Percentiles rank a stretch among this genome's conserved stretches.
phyloP scores from a whole-genome alignment of 768 basidiomycete species.

The Podaxis sp. region DNA sequence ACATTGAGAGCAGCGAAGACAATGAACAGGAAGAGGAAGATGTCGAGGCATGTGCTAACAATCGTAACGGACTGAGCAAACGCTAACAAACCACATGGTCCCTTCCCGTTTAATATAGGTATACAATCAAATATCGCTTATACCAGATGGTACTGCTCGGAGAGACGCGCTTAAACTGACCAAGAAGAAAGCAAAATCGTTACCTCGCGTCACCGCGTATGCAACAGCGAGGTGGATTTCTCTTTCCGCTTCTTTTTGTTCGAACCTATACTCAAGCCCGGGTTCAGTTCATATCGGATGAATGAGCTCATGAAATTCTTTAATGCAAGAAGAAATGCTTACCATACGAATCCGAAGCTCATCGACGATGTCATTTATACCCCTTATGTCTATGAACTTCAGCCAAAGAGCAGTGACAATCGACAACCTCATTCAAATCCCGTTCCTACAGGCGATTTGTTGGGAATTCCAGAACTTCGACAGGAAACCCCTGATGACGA shows the following conservation, averaged over 20 bases:
- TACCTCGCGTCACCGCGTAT: conserved; percentile 95
- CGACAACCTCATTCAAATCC: conserved; percentile 21
- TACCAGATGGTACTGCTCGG: conserved; percentile 91
- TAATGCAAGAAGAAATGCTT: conserved; percentile 75
- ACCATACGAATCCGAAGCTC: conserved; percentile 81
- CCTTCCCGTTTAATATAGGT: conserved; percentile 45
- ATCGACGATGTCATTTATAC: conserved; percentile 96
- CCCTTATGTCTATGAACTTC: conserved; percentile 78
- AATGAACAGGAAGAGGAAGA: conserved; percentile 48
- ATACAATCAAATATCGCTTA: conserved; percentile 92
- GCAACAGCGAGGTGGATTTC: conserved; percentile 80
- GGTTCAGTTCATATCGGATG: conserved; percentile 81
- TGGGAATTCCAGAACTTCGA: conserved; percentile 74
- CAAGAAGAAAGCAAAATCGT: conserved; percentile 90
- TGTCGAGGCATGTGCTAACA: conserved; percentile 50
- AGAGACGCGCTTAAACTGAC: conserved; percentile 88
- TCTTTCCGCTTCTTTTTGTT: not conserved
- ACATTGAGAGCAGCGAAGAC: conserved; percentile 61
- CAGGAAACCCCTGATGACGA: conserved; percentile 32
- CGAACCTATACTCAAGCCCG: not conserved
- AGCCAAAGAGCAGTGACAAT: conserved; percentile 30
- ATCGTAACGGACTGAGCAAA: not conserved
- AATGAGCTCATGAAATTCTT: conserved; percentile 88
- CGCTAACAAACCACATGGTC: not conserved
- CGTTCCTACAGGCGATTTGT: conserved; percentile 64